Percentiles rank a stretch among this genome's conserved stretches.
These are phyloP conservation scores for Nyssa sinensis DNA, from an alignment of 148 eudicot genomes.

Conservation along the genomic window DNA sequence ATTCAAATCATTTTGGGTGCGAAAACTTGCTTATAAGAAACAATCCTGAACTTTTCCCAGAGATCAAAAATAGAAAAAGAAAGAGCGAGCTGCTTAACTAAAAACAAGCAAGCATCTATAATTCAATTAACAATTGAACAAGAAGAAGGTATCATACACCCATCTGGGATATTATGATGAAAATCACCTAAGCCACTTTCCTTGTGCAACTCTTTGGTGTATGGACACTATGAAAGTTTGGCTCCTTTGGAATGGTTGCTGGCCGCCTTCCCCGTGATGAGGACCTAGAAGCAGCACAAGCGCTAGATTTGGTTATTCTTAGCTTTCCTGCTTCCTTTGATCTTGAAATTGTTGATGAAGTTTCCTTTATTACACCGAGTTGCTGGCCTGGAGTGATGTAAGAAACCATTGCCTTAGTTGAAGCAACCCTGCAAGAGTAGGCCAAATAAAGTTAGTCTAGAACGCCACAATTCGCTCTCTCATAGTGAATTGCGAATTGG, in stretches of 20 bases:
- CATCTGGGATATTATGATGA: not conserved
- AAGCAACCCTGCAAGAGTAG: slow-evolving; percentile 25
- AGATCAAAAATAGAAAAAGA: not conserved
- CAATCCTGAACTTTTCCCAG: not conserved
- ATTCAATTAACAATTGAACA: slow-evolving; percentile 61
- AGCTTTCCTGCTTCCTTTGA: slow-evolving; percentile 20
- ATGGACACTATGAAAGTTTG: slow-evolving; percentile 40
- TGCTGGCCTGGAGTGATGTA: slow-evolving; percentile 21
- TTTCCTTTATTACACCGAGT: slow-evolving; percentile 26
- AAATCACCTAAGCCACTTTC: slow-evolving; percentile 19
- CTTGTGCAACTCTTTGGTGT: slow-evolving; percentile 35
- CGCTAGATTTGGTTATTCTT: slow-evolving; percentile 15
- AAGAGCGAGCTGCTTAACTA: not conserved
- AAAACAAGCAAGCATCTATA: not conserved
- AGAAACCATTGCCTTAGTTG: slow-evolving; percentile 19
- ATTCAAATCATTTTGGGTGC: no score
- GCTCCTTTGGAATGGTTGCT: slow-evolving; percentile 39
- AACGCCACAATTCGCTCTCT: no score
- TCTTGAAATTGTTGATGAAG: slow-evolving; percentile 21
- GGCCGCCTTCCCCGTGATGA: slow-evolving; percentile 32
- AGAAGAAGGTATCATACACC: slow-evolving; percentile 1
- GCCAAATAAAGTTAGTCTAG: not conserved
- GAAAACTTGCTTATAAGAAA: no score
- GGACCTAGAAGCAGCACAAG: slow-evolving; percentile 16
- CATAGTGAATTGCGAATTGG: no score